Evolutionary conservation across 768 basidiomycete genomes (phyloP), one percentile per base, ranked within the genome.

Genomic region (Neoboletus brunneissimus): DNA sequence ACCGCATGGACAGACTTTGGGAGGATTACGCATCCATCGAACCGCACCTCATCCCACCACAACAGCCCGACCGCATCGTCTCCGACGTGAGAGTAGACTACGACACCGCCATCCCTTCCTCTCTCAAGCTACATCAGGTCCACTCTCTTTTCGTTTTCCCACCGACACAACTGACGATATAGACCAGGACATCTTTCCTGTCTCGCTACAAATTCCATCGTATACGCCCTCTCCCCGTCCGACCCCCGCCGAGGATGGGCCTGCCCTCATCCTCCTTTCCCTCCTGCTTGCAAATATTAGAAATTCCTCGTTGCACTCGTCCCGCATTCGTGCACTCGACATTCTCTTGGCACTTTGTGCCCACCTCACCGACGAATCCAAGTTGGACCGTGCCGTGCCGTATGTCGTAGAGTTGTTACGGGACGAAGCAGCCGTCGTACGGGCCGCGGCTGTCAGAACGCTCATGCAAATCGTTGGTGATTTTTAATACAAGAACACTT

Each of bases 311-410:
- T 78, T 93, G 0, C 92, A 96, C 0, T 88, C 89, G 25, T 94
- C 93, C 20, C 93, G 93, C 72, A 74, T 95, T 23, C 86, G 83
- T 35, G 91, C 88, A 1, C 72, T 98, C 46, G 94, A 98, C 64
- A 80, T 96, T 5, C 88, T 97, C 54, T 79, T 97, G 25, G 90
- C 91, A 1, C 76, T 98, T 16, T 81, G 84, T 9, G 80, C 82
- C 12, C 88, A 89, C 63, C 77, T 98, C 35, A 92, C 92, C 0
- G 97, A 98, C 65, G 97, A 98, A 71, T 93, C 94, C 4, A 95
- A 95, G 68, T 75, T 98, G 50, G 97, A 99, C 68, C 84, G 95
- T 2, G 84, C 97, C 76, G 79, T 96, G 3, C 97, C 97, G 0
- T 98, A 94, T 62, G 82, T 95, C 27, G 87, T 98, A 2, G 91